Evolutionary conservation across 768 basidiomycete genomes (phyloP), one percentile per base, ranked within the genome.

Genomic region (Phaffia australis): DNA sequence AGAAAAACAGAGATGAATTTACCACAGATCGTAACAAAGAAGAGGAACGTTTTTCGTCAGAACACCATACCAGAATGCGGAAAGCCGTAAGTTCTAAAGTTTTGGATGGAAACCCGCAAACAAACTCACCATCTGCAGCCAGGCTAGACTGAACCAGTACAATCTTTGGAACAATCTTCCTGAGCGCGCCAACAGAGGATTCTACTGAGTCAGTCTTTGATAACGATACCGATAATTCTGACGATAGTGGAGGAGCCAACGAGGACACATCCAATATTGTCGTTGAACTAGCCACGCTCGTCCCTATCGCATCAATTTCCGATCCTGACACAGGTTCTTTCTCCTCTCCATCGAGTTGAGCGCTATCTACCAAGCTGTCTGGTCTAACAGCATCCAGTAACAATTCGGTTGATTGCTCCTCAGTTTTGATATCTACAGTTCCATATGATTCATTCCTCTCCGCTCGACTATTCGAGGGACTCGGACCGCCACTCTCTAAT

Each of bases 351-450:
- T 50, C 58, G 11, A 1, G 5, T 1, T 49, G 27, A 32, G n/a
- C 51, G 16, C 18, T n/a, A 15, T 18, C 51, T 42, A 25, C 29
- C 16, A 32, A 32, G 27, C 48, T 27, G 19, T 11, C 11, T 42
- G 35, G 35, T 11, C 6, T 42, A 5, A 5, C 11, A 42, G 11
- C 35, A 11, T 42, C 11, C 11, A 42, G 35, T 5, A 42, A 42
- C 35, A 11, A 42, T 42, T 42, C 35, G 11, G 35, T 42, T 42
- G 35, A 42, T 42, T 42, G 35, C 51, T 46, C 50, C 55, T 63
- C n/a, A 49, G 35, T 35, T 55, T 48, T 18, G 50, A 54, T 23
- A 54, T 54, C 63, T 54, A 64, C 25, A 47, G 21, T 14, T 23
- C 51, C 23, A 54, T 54, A 56, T 56, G 54, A 23, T 52, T 56